Evolutionary conservation across 495 filamentous ascomycete genomes (phyloP), one percentile per base, ranked within the genome.

Genomic region (Astrothelium macrocarpum): DNA sequence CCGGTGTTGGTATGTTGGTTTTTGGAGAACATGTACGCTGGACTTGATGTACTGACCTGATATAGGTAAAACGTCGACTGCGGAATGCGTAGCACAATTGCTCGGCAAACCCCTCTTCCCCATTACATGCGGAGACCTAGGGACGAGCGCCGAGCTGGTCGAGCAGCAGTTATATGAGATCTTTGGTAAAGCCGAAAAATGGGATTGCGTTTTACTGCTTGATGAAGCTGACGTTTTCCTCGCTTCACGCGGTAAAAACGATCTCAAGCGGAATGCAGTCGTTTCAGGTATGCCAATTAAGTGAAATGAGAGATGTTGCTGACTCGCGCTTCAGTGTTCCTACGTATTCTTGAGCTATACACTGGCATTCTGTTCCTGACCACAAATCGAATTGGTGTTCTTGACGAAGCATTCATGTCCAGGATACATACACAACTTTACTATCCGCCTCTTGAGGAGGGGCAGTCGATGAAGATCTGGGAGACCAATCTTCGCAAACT

Each of bases 181-280:
- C 60, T 80, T 96, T 43, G 87, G 91, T 65, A 87, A 94, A 46
- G 88, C 88, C 20, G 89, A 92, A 71, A 84, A 83, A 0, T 94
- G 91, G 90, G 90, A 87, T 23, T 89, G 89, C 0, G 72, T 77
- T 14, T 65, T 77, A 23, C 75, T 77, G 20, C 72, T 77, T 31
- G 75, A 77, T 64, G 75, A 77, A 64, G 75, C 75, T 5, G 75
- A 77, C 62, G 75, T 77, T 1, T 77, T 77, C 67, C 67, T 77
- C 23, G 73, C 75, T 68, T 63, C 69, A 61, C 72, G 75, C 12
- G 61, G 66, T 28, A 62, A 66, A 5, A 68, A 75, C 39, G 75
- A 78, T 65, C 65, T 78, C 31, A 68, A 72, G 56, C 72, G 76
- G 45, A 77, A 78, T 53, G 71, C 71, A 18, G 70, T 78, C 29